phyloP scores from a whole-genome alignment of 192 early-diverging fungal genomes.

The Dimargaris xerosporica region DNA sequence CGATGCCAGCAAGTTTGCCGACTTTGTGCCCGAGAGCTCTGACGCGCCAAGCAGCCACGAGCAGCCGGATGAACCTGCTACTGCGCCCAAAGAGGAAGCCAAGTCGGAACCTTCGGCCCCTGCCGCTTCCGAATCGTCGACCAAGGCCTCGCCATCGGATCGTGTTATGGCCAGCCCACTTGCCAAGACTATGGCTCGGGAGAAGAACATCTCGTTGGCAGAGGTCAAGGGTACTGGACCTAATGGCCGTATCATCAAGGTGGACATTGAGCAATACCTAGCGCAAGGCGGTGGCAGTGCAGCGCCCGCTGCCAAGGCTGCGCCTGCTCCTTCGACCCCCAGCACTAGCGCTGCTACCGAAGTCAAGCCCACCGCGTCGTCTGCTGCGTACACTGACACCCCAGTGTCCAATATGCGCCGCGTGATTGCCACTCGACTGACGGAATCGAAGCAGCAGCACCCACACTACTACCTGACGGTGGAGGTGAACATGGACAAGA shows the following conservation, averaged over 20 bases:
- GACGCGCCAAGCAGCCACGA: constrained; percentile 2
- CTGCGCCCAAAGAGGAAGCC: constrained; percentile 19
- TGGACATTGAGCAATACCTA: constrained; percentile 61
- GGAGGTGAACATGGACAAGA: constrained; percentile 80
- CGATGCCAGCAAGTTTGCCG: constrained; percentile 73
- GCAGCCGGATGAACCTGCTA: neutral
- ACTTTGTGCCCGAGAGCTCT: constrained; percentile 48
- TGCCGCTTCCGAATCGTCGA: constrained; percentile 18
- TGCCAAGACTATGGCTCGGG: constrained; percentile 74
- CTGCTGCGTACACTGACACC: constrained; percentile 54
- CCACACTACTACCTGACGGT: constrained; percentile 72
- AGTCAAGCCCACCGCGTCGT: constrained; percentile 29
- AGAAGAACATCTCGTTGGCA: constrained; percentile 62
- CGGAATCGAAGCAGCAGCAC: constrained; percentile 55
- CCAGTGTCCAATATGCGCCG: constrained; percentile 64
- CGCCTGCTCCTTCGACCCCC: constrained; percentile 21
- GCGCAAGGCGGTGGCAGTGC: constrained; percentile 14
- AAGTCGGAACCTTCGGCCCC: constrained; percentile 8
- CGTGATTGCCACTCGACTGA: constrained; percentile 60
- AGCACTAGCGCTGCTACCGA: constrained; percentile 17
- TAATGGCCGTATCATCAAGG: constrained; percentile 77
- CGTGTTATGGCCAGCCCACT: constrained; percentile 74
- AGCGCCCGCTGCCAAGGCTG: constrained; percentile 13
- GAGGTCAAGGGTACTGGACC: constrained; percentile 77
- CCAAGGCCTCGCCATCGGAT: constrained; percentile 26